Percentiles rank a stretch among this genome's conserved stretches.
phyloP scores from a whole-genome alignment of 148 eudicot species.

The Vaccinium darrowii region DNA sequence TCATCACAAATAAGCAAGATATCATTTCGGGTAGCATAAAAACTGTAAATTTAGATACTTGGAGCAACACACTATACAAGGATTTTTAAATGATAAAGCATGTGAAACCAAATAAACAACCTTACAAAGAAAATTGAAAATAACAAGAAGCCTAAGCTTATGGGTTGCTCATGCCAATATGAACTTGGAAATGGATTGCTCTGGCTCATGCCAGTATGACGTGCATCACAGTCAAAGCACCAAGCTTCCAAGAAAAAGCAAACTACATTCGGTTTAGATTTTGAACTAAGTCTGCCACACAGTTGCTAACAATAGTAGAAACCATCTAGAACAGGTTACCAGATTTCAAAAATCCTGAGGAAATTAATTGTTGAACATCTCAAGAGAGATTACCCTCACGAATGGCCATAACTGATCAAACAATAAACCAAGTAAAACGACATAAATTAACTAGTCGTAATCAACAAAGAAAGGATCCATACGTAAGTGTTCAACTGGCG shows the following conservation, averaged over 20 bases:
- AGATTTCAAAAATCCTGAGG: not conserved
- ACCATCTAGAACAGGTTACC: conserved; percentile 2
- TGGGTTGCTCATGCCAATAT: not conserved
- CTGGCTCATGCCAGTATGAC: not conserved
- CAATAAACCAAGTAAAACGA: not conserved
- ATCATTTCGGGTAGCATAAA: not conserved
- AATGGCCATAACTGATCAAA: too few relatives aligned
- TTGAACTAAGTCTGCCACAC: not conserved
- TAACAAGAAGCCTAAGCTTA: not conserved
- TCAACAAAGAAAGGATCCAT: conserved; percentile 16
- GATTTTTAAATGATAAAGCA: not conserved
- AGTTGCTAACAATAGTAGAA: not conserved
- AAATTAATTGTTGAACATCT: not conserved
- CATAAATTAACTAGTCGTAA: too few relatives aligned
- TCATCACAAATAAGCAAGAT: not conserved
- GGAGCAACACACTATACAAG: not conserved
- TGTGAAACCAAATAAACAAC: not conserved
- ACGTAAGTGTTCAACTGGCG: conserved; percentile 87
- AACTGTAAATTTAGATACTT: not conserved
- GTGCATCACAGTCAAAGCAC: not conserved
- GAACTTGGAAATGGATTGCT: not conserved
- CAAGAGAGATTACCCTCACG: not conserved
- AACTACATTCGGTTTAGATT: not conserved
- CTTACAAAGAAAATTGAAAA: not conserved
- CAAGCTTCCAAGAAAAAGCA: not conserved